Evolutionary conservation across 768 basidiomycete species (phyloP), one percentile per base, ranked within the genome.

Genomic region (Fomitopsis serialis): DNA sequence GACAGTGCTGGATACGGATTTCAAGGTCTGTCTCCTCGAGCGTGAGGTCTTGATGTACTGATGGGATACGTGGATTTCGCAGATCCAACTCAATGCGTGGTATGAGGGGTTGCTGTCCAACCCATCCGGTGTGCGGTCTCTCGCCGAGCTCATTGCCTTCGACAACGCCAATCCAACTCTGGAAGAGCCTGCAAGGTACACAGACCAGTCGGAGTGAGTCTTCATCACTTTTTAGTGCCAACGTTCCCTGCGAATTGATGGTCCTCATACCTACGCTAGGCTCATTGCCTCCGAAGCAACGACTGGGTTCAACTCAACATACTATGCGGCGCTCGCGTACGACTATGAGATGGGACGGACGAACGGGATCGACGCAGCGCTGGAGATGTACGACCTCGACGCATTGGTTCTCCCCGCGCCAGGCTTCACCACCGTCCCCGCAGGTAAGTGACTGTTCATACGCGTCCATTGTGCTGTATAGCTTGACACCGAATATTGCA

Each of bases 61-160:
- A 19, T 17, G 37, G 13, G 15, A 40, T 5, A 50, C 10, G n/a
- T 12, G 2, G n/a, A 21, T 43, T 34, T 19, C 5, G 17, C 52
- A 68, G 66, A 55, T 63, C 21, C 61, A 67, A 46, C 46, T 69
- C 10, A 61, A 66, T 34, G 46, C 56, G 15, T 68, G 61, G 37
- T 61, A 62, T 42, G 54, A 48, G 9, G 45, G 46, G 3, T 61
- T 68, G 17, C 25, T 54, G 24, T 29, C 50, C 7, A 61, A 62
- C 27, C 67, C 67, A 10, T 61, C 64, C 11, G 66, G 66, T 12
- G 67, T 67, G 5, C 43, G 54, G 37, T 63, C 0, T 70, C 74
- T 55, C 44, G 79, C 76, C 2, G 80, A 83, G 48, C 57, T 85
- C 52, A 84, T 85, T 37, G 63, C 62, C 15, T 85, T 84, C 64